These are phyloP conservation scores for Aspergillus bertholletiae DNA, from an alignment of 495 filamentous ascomycete species.

Conservation along the genomic window DNA sequence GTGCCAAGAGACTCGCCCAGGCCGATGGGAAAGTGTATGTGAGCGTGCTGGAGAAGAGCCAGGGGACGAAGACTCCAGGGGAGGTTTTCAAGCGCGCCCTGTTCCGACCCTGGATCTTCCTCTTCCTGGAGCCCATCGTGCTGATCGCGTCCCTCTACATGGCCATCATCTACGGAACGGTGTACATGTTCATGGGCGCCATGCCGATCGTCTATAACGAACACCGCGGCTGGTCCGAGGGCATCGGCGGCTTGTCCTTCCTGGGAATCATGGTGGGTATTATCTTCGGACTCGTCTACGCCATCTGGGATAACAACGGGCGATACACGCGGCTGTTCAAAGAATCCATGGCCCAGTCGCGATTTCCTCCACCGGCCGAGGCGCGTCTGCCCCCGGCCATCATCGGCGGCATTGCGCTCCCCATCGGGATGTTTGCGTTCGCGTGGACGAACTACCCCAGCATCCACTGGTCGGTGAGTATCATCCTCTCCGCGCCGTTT, in stretches of 20 bases:
- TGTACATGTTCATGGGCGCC: conserved; percentile 79
- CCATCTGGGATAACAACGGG: conserved; percentile 38
- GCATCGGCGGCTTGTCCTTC: conserved; percentile 68
- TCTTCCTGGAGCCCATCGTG: conserved; percentile 51
- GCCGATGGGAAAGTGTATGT: conserved; percentile 49
- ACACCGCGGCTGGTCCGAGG: conserved; percentile 65
- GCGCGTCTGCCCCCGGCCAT: conserved; percentile 36
- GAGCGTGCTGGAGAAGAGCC: conserved; percentile 36
- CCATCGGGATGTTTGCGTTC: conserved; percentile 55
- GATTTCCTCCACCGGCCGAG: no score
- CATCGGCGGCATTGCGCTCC: conserved; percentile 36
- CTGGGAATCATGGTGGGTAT: conserved; percentile 75
- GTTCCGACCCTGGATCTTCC: conserved; percentile 37
- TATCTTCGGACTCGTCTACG: conserved; percentile 52
- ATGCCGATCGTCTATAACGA: conserved; percentile 72
- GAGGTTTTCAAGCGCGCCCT: conserved; percentile 34
- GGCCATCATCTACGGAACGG: conserved; percentile 64
- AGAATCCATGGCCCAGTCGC: conserved; percentile 28
- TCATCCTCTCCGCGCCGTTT: conserved; percentile 60
- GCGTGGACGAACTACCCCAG: conserved; percentile 61
- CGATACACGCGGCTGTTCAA: conserved; percentile 32
- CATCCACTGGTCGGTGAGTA: conserved; percentile 63
- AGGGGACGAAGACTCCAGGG: conserved; percentile 21
- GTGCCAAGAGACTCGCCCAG: conserved; percentile 46
- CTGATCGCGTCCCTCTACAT: conserved; percentile 62